Conservation (phyloP, 805 yeast genomes). For the Ogataea ramenticola region DNA sequence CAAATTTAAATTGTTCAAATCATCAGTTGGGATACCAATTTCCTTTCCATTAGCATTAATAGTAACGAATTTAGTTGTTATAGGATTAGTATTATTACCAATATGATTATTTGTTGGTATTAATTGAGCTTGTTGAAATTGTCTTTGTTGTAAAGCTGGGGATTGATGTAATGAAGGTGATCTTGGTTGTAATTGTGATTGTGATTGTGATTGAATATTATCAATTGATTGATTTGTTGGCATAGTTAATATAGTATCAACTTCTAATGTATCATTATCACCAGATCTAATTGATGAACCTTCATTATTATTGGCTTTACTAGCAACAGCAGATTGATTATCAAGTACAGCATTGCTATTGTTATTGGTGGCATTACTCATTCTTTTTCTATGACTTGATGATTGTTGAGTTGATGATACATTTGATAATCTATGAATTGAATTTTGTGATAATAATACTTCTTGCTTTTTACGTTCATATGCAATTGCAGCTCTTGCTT, state of each 20-base stretch:
- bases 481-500: slow-evolving; percentile 45
- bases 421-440: slow-evolving; percentile 1
- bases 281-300: background rate
- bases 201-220: background rate
- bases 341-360: background rate
- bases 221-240: background rate
- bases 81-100: no score
- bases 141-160: background rate
- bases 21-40: background rate
- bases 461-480: slow-evolving; percentile 22
- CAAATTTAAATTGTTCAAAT: background rate
- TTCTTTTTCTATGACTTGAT: background rate
- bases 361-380: no score
- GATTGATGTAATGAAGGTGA: background rate
- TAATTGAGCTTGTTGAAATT: background rate
- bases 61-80: background rate
- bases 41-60: background rate
- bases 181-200: no score
- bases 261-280: background rate
- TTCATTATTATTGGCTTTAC: no score
- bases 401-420: background rate
- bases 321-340: background rate
- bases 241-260: background rate
- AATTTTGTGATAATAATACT: background rate
- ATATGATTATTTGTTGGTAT: background rate